Conservation (phyloP, 805 yeast species). For the Saturnispora quitensis region DNA sequence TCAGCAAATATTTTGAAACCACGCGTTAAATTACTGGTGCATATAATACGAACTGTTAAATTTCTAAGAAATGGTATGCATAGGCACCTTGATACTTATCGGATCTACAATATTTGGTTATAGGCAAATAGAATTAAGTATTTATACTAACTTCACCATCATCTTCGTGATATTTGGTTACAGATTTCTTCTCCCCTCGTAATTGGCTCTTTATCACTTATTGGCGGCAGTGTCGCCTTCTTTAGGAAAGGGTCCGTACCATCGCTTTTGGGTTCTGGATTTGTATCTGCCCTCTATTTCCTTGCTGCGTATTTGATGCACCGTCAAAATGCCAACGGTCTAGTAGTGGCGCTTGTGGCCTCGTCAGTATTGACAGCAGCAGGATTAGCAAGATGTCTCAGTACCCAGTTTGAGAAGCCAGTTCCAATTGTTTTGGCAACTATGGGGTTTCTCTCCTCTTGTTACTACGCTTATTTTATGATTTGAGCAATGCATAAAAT, state of each 20-base stretch:
- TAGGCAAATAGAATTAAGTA: neutral
- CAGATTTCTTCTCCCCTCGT: constrained; percentile 6
- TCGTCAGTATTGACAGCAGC: constrained; percentile 59
- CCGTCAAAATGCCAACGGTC: constrained; percentile 68
- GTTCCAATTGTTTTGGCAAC: constrained; percentile 59
- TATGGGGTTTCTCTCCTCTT: constrained; percentile 54
- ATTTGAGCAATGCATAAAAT: neutral
- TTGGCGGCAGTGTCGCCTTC: constrained; percentile 28
- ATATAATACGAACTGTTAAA: neutral
- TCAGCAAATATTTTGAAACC: neutral
- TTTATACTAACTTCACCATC: neutral
- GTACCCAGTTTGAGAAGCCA: constrained; percentile 52
- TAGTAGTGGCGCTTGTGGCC: constrained; percentile 70
- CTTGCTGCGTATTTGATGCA: constrained; percentile 65
- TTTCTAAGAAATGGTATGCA: neutral
- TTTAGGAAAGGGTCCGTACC: constrained; percentile 63
- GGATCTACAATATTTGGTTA: neutral
- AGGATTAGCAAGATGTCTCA: constrained; percentile 54
- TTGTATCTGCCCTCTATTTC: constrained; percentile 53
- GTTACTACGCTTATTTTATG: constrained; percentile 47
- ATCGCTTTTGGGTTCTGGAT: constrained; percentile 68
- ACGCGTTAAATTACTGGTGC: neutral
- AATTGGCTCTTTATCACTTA: constrained; percentile 19
- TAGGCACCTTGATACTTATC: too few species aligned
- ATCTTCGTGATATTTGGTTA: neutral